Evolutionary conservation across 2,329 filamentous ascomycete species (phyloP).

Genomic region (Remersonia thermophila): DNA sequence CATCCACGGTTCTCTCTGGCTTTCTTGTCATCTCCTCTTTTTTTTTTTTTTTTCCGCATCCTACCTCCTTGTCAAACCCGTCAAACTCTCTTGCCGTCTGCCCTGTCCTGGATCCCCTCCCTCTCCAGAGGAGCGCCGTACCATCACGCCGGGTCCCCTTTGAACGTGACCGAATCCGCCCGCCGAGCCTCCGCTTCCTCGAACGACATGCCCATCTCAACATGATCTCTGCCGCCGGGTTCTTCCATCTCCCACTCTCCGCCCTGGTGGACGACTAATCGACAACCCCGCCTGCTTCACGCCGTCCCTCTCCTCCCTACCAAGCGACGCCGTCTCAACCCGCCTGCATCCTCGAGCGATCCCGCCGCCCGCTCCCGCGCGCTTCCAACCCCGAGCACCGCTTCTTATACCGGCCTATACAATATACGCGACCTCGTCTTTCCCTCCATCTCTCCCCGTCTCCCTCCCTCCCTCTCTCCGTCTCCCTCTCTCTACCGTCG

Average conservation of each 20-base stretch:
- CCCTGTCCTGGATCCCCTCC: background rate
- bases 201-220: constrained; percentile 12
- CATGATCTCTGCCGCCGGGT: constrained; percentile 15
- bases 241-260: constrained; percentile 4
- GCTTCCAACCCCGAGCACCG: too few relatives aligned
- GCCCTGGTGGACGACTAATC: constrained; percentile 6
- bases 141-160: too few relatives aligned
- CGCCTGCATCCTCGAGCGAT: background rate
- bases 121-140: too few relatives aligned
- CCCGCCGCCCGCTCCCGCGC: too few relatives aligned
- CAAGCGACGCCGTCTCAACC: background rate
- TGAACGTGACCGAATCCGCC: background rate
- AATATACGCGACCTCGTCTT: too few relatives aligned
- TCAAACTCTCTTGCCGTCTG: background rate
- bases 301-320: background rate
- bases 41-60: background rate
- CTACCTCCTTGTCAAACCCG: background rate
- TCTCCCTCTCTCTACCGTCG: too few relatives aligned
- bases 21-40: background rate
- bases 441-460: too few relatives aligned
- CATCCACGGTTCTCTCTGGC: background rate
- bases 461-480: too few relatives aligned
- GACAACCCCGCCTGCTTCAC: constrained; percentile 1
- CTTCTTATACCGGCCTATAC: too few relatives aligned
- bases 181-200: constrained; percentile 3